Evolutionary conservation across 2,329 filamentous ascomycete species (phyloP).

Genomic region (Laburnicola sp.): DNA sequence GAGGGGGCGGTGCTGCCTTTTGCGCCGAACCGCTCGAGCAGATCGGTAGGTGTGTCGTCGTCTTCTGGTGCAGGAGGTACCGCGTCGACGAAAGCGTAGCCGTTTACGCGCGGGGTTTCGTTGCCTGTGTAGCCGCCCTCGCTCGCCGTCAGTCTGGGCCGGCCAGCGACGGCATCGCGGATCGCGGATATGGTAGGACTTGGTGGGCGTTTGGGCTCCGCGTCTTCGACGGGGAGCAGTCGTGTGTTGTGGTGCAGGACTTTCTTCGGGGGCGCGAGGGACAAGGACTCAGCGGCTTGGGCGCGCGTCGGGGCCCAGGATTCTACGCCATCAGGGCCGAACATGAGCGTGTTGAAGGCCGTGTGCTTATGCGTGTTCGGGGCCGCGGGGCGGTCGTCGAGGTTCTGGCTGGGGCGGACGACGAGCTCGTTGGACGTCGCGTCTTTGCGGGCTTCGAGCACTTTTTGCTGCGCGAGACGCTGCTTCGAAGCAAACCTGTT

Average conservation of each 20-base stretch:
- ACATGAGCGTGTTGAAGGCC: slow-evolving; percentile 88
- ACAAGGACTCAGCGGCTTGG: slow-evolving; percentile 69
- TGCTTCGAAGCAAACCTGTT: slow-evolving; percentile 76
- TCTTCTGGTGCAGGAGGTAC: slow-evolving; percentile 73
- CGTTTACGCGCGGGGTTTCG: slow-evolving; percentile 88
- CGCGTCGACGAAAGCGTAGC: slow-evolving; percentile 92
- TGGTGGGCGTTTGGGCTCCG: slow-evolving; percentile 58
- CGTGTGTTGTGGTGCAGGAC: slow-evolving; percentile 84
- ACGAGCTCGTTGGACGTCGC: slow-evolving; percentile 24
- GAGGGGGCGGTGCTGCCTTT: slow-evolving; percentile 21
- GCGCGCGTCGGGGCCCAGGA: slow-evolving; percentile 61
- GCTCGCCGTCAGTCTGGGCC: slow-evolving; percentile 63
- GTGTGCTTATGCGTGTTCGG: slow-evolving; percentile 70
- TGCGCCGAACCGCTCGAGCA: slow-evolving; percentile 52
- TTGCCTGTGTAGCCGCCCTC: slow-evolving; percentile 65
- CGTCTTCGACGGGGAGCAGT: slow-evolving; percentile 58
- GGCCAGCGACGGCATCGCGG: slow-evolving; percentile 79
- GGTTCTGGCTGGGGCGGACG: slow-evolving; percentile 62
- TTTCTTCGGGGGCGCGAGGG: slow-evolving; percentile 73
- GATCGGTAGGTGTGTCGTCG: slow-evolving; percentile 43
- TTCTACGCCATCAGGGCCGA: slow-evolving; percentile 67
- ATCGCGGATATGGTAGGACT: slow-evolving; percentile 84
- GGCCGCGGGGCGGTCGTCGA: slow-evolving; percentile 73
- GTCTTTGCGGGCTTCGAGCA: slow-evolving; percentile 65
- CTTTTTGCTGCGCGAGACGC: slow-evolving; percentile 69